A percentile compares a stretch with the other conserved stretches of the same genome.
Evolutionary conservation across 495 filamentous ascomycete genomes (phyloP).

Genomic region (Paragyromitra xinjiangensis): DNA sequence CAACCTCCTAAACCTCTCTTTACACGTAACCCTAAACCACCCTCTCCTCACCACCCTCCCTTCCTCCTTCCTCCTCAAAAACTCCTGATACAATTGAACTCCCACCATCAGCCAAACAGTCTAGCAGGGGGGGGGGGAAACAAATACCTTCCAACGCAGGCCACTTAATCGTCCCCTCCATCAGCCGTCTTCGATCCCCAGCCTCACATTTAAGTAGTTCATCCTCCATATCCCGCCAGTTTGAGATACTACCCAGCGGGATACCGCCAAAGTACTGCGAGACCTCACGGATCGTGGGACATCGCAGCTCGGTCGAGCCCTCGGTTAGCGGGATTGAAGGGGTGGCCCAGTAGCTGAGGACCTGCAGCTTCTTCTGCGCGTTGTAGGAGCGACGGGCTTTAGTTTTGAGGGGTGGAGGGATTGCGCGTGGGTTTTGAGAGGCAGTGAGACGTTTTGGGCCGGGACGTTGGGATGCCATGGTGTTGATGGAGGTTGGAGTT

Average conservation of each 20-base stretch:
- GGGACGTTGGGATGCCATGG: not conserved
- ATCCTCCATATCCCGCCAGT: not conserved
- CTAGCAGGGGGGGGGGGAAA: not conserved
- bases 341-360: constrained; percentile 9
- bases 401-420: not conserved
- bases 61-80: not conserved
- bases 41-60: not conserved
- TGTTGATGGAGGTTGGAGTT: not conserved
- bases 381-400: constrained; percentile 9
- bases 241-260: not conserved
- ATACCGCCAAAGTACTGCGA: constrained; percentile 29
- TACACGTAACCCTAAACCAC: not conserved
- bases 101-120: not conserved
- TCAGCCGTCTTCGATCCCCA: not conserved
- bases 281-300: constrained; percentile 11
- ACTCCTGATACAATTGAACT: not conserved
- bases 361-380: not conserved
- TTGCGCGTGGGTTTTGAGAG: not conserved
- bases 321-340: not conserved
- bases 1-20: not conserved
- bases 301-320: not conserved
- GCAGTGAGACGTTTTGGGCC: not conserved
- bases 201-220: not conserved
- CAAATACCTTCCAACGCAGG: not conserved
- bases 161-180: not conserved